Evolutionary conservation across 2,329 filamentous ascomycete species (phyloP), one percentile per base, ranked within the genome.

Genomic region (Curvularia sp.): DNA sequence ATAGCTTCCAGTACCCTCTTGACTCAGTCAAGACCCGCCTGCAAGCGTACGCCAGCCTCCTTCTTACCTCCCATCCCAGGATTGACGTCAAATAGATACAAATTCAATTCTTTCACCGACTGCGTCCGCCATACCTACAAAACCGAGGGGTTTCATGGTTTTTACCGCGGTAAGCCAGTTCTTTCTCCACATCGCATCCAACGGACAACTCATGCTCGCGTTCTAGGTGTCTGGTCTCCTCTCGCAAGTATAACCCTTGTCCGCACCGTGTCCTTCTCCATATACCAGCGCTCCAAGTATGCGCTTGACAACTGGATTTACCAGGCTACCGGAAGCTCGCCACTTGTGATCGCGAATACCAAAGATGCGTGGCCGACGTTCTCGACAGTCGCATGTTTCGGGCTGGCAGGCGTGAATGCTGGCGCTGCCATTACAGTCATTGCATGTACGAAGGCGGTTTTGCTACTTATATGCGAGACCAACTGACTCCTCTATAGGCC

Each of bases 21-120:
- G 92, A 96, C 77, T 94, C 92, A 70, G 89, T 94, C 75, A 96
- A 96, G 82, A 93, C 90, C 55, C 90, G 92, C 72, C 92, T 95
- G 87, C 92, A 96, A 81, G 91, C 90, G 65, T 80, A 77, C 61
- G 78, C 66, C 52, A 38, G 55, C 41, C 47, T 57, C 50, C 23
- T 15, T 23, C 25, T 21, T 28, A 10, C 10, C 36, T 21, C 36
- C 21, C 25, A 6, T 21, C 50, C 49, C 28, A 57, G 32, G 27
- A 28, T 67, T 74, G 58, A 74, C 65, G 28, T 34, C 21, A 15
- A 49, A 41, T 55, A 76, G 74, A 45, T 94, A 95, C 78, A 87
- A 89, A 63, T 93, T 90, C 79, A 83, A 85, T 65, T 91, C 85
- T 66, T 92, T 91, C 77, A 78, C 85, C 72, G 88, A 92, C 76